These are phyloP conservation scores for Phaeotremella skinneri DNA, from an alignment of 768 basidiomycete genomes.

Conservation along the genomic window DNA sequence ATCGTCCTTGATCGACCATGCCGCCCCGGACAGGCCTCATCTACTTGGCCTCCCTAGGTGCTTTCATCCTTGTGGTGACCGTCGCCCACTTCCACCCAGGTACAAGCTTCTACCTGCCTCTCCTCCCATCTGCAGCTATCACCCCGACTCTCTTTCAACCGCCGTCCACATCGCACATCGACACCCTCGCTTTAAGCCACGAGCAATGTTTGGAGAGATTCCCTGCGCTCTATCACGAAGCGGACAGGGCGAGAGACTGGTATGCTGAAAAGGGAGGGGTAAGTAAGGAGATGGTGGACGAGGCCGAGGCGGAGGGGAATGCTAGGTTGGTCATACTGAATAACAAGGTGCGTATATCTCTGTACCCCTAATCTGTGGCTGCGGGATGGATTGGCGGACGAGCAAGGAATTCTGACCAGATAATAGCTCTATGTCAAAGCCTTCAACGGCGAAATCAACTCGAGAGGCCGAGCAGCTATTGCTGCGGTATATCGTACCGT, in stretches of 20 bases:
- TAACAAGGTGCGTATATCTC: slow-evolving; percentile 31
- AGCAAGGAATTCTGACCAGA: not conserved
- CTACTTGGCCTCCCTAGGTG: too few relatives aligned
- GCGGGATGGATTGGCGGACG: not conserved
- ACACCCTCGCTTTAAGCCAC: slow-evolving; percentile 14
- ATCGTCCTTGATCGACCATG: too few relatives aligned
- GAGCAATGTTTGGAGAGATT: slow-evolving; percentile 22
- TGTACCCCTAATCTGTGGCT: not conserved
- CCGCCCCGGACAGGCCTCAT: too few relatives aligned
- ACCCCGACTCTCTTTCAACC: too few relatives aligned
- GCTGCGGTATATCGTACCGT: slow-evolving; percentile 28
- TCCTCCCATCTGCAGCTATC: too few relatives aligned
- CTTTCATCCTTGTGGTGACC: too few relatives aligned
- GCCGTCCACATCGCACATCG: too few relatives aligned
- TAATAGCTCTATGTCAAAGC: slow-evolving; percentile 35
- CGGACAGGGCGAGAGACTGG: slow-evolving; percentile 31
- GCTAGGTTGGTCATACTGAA: slow-evolving; percentile 31
- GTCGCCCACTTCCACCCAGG: too few relatives aligned
- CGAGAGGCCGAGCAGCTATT: slow-evolving; percentile 23
- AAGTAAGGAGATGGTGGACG: slow-evolving; percentile 23
- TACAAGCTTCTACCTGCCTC: too few relatives aligned
- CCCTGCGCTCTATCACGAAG: slow-evolving; percentile 32
- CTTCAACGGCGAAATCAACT: slow-evolving; percentile 27
- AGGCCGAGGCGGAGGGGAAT: slow-evolving; percentile 25
- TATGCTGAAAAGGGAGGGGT: slow-evolving; percentile 23